A percentile compares a stretch with the other conserved stretches of the same genome.
Evolutionary conservation across 78 protist genomes (phyloP).

Genomic region (Planoprotostelium fungivorum): DNA sequence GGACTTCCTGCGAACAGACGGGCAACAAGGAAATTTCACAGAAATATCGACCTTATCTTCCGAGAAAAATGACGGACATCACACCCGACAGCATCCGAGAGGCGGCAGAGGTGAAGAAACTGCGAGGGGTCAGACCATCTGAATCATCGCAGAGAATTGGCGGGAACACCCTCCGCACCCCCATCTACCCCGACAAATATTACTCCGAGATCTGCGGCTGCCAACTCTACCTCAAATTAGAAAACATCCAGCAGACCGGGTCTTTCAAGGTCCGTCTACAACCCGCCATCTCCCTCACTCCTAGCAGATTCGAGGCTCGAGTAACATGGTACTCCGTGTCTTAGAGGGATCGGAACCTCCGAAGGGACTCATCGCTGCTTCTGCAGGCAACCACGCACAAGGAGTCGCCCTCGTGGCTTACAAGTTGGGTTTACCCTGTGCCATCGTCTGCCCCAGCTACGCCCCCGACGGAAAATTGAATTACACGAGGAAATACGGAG

Average conservation of each 20-base stretch:
- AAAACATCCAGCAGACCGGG: constrained; percentile 67
- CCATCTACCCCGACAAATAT: constrained; percentile 32
- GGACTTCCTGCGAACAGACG: not conserved
- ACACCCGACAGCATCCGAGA: constrained; percentile 36
- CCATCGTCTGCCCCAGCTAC: constrained; percentile 73
- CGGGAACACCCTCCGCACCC: constrained; percentile 36
- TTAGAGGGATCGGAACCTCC: constrained; percentile 38
- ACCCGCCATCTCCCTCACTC: no score
- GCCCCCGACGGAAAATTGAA: constrained; percentile 72
- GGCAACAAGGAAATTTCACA: not conserved
- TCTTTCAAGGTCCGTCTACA: constrained; percentile 27
- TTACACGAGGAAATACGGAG: constrained; percentile 59
- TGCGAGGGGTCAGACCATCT: not conserved
- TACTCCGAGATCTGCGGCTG: constrained; percentile 51
- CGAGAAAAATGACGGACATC: constrained; percentile 30
- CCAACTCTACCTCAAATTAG: constrained; percentile 38
- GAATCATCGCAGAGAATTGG: constrained; percentile 25
- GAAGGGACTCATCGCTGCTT: constrained; percentile 62
- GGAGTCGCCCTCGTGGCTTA: constrained; percentile 68
- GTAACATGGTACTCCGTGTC: constrained; percentile 54
- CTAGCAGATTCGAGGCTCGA: constrained; percentile 44
- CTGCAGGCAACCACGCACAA: constrained; percentile 81
- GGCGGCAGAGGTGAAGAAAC: constrained; percentile 12
- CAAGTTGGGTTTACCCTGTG: constrained; percentile 59
- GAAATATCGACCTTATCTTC: not conserved